phyloP scores from a whole-genome alignment of 1,284 basidiomycete genomes.

The Ustilago esculenta region DNA sequence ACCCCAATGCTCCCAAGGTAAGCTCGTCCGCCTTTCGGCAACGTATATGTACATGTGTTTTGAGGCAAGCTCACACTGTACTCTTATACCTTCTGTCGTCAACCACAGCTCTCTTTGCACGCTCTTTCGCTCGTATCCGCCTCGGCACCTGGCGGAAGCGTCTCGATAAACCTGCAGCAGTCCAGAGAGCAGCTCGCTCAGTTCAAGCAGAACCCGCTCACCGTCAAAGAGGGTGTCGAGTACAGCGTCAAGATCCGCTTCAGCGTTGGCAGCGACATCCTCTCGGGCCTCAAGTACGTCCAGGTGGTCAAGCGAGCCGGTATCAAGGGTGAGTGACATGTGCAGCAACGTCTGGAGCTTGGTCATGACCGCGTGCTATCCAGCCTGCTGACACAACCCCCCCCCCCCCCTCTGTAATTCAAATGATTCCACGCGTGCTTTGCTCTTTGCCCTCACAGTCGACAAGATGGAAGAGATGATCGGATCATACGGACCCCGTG shows the following conservation, averaged over 20 bases:
- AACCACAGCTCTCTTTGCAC: constrained; percentile 52
- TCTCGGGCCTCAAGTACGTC: constrained; percentile 84
- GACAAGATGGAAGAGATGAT: constrained; percentile 91
- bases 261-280: constrained; percentile 79
- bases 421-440: too few species aligned
- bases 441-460: too few species aligned
- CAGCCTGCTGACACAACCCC: too few species aligned
- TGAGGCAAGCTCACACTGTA: neutral
- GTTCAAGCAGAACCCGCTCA: constrained; percentile 73
- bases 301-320: constrained; percentile 79
- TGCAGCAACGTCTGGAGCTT: too few species aligned
- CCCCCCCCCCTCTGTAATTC: too few species aligned
- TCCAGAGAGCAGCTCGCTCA: constrained; percentile 67
- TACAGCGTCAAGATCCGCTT: constrained; percentile 84
- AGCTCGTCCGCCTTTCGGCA: neutral
- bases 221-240: constrained; percentile 72
- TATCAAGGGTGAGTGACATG: constrained; percentile 66
- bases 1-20: constrained; percentile 61
- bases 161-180: constrained; percentile 70
- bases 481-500: constrained; percentile 77
- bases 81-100: neutral
- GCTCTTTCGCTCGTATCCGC: constrained; percentile 69
- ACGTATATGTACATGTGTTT: too few species aligned
- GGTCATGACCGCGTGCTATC: neutral
- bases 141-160: constrained; percentile 64